Percentiles rank a stretch among this genome's conserved stretches.
Conservation (phyloP, 2,329 filamentous ascomycete species). For the Rhytidhysteron rufulum region DNA sequence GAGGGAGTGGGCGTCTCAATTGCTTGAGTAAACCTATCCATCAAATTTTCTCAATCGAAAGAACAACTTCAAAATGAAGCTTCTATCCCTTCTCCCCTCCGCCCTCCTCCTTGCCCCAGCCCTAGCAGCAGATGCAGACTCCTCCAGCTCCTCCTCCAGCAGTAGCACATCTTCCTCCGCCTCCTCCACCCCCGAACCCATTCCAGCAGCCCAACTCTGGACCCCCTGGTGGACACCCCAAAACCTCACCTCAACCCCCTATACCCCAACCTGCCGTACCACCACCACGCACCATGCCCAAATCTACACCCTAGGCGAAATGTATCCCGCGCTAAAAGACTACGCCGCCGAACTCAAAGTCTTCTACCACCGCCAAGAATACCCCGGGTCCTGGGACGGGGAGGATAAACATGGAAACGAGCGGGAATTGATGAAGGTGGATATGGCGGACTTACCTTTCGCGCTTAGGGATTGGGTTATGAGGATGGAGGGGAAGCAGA, state of each 20-base stretch:
- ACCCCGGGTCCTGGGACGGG: conserved; percentile 53
- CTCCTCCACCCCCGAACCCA: conserved; percentile 16
- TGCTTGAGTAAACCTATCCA: background rate
- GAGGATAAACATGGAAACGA: conserved; percentile 51
- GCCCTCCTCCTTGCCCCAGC: conserved; percentile 17
- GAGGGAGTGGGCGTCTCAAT: too few species aligned
- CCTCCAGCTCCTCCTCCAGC: background rate
- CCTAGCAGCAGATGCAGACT: conserved; percentile 12
- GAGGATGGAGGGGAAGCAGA: conserved; percentile 40
- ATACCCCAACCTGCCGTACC: conserved; percentile 15
- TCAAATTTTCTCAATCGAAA: background rate
- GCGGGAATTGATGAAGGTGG: conserved; percentile 48
- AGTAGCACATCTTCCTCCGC: conserved; percentile 10
- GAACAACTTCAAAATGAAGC: conserved; percentile 16
- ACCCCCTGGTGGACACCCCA: conserved; percentile 22
- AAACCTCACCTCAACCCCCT: conserved; percentile 19
- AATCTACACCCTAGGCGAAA: conserved; percentile 27
- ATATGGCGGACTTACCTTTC: conserved; percentile 42
- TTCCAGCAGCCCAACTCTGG: conserved; percentile 28
- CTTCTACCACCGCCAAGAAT: conserved; percentile 33
- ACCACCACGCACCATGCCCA: conserved; percentile 17
- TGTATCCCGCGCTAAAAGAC: conserved; percentile 29
- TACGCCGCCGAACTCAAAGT: conserved; percentile 32
- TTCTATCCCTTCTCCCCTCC: conserved; percentile 16
- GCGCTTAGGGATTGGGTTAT: conserved; percentile 46